These are phyloP conservation scores for Trypanosoma melophagium DNA, from an alignment of 208 protist species.

Conservation along the genomic window DNA sequence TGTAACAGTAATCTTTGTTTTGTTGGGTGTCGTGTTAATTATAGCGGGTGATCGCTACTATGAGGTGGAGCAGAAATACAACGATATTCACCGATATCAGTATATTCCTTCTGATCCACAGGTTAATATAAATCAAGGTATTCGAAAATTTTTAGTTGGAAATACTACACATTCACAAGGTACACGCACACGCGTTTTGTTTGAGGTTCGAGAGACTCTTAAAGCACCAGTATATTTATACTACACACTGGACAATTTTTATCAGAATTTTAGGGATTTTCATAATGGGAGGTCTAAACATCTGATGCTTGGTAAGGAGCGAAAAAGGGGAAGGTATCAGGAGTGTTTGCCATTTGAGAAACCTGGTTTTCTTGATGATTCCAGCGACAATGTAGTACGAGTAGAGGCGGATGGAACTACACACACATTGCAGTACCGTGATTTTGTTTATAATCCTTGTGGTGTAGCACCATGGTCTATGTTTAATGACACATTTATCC, in stretches of 20 bases:
- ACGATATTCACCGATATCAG: constrained; percentile 74
- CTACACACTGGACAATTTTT: constrained; percentile 96
- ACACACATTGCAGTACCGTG: constrained; percentile 12
- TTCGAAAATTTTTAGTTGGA: constrained; percentile 50
- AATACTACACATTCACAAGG: constrained; percentile 59
- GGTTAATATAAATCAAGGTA: constrained; percentile 72
- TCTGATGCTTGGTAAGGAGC: constrained; percentile 62
- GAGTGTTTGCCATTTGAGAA: constrained; percentile 63
- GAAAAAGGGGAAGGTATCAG: constrained; percentile 25
- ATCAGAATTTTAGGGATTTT: constrained; percentile 97
- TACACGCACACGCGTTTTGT: constrained; percentile 58
- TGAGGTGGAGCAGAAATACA: constrained; percentile 51
- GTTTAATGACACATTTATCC: constrained; percentile 95
- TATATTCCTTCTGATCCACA: constrained; percentile 58
- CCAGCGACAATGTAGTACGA: not conserved
- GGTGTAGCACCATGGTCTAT: constrained; percentile 94
- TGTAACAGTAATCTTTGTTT: constrained; percentile 54
- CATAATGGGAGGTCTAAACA: constrained; percentile 52
- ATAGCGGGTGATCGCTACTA: constrained; percentile 32
- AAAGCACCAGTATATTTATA: constrained; percentile 95
- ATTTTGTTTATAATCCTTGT: constrained; percentile 93
- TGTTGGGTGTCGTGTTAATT: constrained; percentile 45
- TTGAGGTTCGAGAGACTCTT: constrained; percentile 65
- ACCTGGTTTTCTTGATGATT: constrained; percentile 39
- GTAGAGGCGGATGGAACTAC: constrained; percentile 26